phyloP scores from a whole-genome alignment of 2,329 filamentous ascomycete genomes.

The Diplodia corticola region DNA sequence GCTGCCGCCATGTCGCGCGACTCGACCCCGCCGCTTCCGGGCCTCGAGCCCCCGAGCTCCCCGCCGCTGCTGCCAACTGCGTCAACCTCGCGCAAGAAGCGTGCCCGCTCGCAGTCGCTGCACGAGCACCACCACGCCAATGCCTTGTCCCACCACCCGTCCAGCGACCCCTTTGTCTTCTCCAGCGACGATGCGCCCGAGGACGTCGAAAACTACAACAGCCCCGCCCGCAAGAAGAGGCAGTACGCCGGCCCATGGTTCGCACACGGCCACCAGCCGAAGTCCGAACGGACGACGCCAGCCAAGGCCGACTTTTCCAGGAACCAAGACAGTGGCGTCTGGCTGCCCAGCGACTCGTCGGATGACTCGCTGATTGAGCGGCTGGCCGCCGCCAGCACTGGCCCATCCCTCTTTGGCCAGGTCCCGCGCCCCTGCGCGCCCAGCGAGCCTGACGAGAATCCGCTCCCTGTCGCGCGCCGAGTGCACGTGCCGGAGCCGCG shows the following conservation, averaged over 20 bases:
- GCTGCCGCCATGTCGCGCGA: constrained; percentile 19
- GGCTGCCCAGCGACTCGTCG: constrained; percentile 62
- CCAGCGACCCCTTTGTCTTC: constrained; percentile 66
- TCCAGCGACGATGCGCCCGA: constrained; percentile 66
- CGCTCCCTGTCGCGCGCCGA: not conserved
- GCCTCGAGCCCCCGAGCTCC: constrained; percentile 22
- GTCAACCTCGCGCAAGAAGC: constrained; percentile 15
- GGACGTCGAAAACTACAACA: constrained; percentile 59
- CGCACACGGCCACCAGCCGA: constrained; percentile 49
- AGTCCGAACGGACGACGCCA: constrained; percentile 30
- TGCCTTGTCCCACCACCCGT: constrained; percentile 50
- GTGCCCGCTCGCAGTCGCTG: constrained; percentile 13
- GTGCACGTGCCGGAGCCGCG: not conserved
- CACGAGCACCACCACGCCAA: constrained; percentile 1
- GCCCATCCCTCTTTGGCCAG: constrained; percentile 20
- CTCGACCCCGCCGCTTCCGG: constrained; percentile 9
- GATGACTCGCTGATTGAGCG: constrained; percentile 50
- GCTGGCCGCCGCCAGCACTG: constrained; percentile 30
- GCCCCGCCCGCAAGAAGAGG: constrained; percentile 59
- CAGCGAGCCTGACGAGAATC: constrained; percentile 1
- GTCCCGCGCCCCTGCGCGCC: constrained; percentile 7
- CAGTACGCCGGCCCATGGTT: constrained; percentile 69
- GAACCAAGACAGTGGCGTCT: constrained; percentile 69
- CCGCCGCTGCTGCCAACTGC: constrained; percentile 19
- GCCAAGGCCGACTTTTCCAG: constrained; percentile 57